These are phyloP conservation scores for Penicillium sp. DNA, from an alignment of 2,329 filamentous ascomycete genomes.

Conservation along the genomic window DNA sequence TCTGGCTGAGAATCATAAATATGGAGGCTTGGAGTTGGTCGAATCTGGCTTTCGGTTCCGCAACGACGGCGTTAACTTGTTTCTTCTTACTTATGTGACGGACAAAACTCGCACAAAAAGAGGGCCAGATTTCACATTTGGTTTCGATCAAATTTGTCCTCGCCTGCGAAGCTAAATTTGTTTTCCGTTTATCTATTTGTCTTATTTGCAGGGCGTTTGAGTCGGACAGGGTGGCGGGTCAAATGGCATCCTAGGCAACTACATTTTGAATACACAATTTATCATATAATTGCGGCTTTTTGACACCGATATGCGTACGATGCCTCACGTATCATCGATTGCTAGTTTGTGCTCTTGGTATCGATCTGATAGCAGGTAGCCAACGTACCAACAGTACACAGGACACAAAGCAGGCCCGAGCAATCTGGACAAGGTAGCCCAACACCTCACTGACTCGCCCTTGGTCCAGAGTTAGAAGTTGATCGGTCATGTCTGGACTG, in stretches of 20 bases:
- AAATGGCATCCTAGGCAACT: background rate
- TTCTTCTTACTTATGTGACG: background rate
- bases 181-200: background rate
- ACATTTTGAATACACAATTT: background rate
- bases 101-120: background rate
- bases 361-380: background rate
- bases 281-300: background rate
- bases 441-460: background rate
- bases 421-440: too few species aligned
- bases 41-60: background rate
- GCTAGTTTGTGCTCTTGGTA: background rate
- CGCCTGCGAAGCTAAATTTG: background rate
- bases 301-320: background rate
- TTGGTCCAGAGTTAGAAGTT: background rate
- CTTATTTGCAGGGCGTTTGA: background rate
- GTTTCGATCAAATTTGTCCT: background rate
- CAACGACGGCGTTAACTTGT: background rate
- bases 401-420: too few species aligned
- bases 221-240: background rate
- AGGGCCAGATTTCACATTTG: background rate
- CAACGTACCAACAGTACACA: background rate
- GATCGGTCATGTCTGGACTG: background rate
- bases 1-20: constrained; percentile 1
- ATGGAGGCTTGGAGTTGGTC: background rate
- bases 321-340: background rate